phyloP scores from a whole-genome alignment of 2,329 filamentous ascomycete genomes.

The Diaporthe citriasiana region DNA sequence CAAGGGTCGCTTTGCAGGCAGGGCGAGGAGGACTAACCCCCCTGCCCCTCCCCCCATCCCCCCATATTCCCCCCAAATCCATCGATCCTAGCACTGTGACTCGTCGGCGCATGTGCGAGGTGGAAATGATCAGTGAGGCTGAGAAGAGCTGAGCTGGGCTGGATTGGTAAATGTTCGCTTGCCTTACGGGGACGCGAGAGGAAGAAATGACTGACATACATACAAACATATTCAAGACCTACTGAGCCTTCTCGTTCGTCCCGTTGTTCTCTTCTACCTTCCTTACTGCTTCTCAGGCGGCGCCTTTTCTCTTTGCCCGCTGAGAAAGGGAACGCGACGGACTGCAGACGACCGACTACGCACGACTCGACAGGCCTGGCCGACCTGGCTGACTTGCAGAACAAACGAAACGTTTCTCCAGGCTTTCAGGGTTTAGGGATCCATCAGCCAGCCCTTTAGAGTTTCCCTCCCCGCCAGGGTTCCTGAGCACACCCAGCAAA shows the following conservation, averaged over 20 bases:
- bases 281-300: background rate
- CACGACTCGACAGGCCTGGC: slow-evolving; percentile 1
- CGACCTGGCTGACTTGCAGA: background rate
- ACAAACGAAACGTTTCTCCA: slow-evolving; percentile 19
- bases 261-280: background rate
- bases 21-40: slow-evolving; percentile 8
- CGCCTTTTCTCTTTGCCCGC: background rate
- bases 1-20: background rate
- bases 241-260: background rate
- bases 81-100: slow-evolving; percentile 14
- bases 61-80: slow-evolving; percentile 13
- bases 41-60: background rate
- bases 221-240: background rate
- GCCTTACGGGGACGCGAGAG: slow-evolving; percentile 1
- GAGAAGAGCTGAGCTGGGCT: slow-evolving; percentile 33
- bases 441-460: slow-evolving; percentile 18
- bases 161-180: slow-evolving; percentile 28
- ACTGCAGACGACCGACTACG: background rate
- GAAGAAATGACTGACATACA: background rate
- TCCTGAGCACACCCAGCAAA: background rate
- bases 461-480: slow-evolving; percentile 9
- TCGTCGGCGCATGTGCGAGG: slow-evolving; percentile 4
- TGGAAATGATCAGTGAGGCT: slow-evolving; percentile 32
- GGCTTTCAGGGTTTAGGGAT: slow-evolving; percentile 20
- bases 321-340: background rate